Evolutionary conservation across 1,139 yeast species (phyloP).

Genomic region (Scheffersomyces cryptocercus): DNA sequence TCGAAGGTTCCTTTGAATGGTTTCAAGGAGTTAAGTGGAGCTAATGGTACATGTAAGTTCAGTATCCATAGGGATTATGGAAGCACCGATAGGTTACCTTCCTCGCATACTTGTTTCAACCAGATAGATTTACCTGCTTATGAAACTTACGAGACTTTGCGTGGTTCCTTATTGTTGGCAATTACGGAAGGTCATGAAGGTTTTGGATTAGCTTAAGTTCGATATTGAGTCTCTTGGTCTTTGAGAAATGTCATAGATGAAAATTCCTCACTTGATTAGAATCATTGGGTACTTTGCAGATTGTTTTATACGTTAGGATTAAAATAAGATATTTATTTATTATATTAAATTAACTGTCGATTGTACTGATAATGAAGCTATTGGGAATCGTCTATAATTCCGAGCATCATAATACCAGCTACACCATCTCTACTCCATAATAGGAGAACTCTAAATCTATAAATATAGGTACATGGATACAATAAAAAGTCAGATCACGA

Average conservation of each 20-base stretch:
- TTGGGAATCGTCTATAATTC: no score
- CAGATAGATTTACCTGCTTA: slow-evolving; percentile 94
- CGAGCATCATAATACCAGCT: no score
- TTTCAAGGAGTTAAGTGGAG: slow-evolving; percentile 86
- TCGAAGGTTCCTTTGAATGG: slow-evolving; percentile 96
- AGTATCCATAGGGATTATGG: slow-evolving; percentile 92
- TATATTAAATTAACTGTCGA: background rate
- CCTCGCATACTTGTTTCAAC: slow-evolving; percentile 95
- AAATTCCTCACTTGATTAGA: no score
- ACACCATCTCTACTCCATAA: no score
- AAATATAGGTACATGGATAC: no score
- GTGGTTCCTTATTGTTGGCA: slow-evolving; percentile 80
- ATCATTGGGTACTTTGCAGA: no score
- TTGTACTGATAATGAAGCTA: background rate
- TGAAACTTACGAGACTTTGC: slow-evolving; percentile 79
- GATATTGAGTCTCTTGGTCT: no score
- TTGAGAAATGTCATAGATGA: background rate
- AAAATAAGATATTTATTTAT: slow-evolving; percentile 1
- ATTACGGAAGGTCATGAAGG: slow-evolving; percentile 97
- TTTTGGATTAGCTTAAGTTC: slow-evolving; percentile 70
- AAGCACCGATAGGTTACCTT: slow-evolving; percentile 80
- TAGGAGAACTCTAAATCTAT: no score
- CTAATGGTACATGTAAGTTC: slow-evolving; percentile 83
- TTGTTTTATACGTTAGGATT: background rate
- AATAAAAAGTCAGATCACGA: no score